phyloP scores from a whole-genome alignment of 2,329 filamentous ascomycete species.

The Arthroderma sp. region DNA sequence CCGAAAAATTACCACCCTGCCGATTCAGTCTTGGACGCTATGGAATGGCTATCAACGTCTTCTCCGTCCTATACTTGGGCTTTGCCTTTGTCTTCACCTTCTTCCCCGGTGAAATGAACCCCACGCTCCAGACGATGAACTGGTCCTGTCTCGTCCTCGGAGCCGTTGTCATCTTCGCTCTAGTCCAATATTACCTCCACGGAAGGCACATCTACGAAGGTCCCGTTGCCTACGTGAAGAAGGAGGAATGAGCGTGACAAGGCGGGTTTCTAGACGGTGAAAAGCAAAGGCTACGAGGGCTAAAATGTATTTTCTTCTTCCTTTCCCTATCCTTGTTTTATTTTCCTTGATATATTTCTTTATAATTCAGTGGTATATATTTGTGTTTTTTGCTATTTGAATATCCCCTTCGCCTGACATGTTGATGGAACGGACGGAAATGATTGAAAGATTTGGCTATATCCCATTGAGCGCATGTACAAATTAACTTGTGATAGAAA shows the following conservation, averaged over 20 bases:
- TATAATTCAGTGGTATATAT: not conserved
- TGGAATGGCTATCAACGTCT: constrained; percentile 22
- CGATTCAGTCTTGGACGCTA: constrained; percentile 16
- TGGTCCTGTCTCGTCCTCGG: constrained; percentile 24
- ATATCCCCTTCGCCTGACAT: too few relatives aligned
- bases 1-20: constrained; percentile 14
- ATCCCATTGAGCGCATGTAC: too few relatives aligned
- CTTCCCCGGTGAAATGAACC: constrained; percentile 21
- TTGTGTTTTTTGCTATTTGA: not conserved
- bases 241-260: constrained; percentile 1
- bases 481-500: too few relatives aligned
- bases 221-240: constrained; percentile 8
- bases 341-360: not conserved
- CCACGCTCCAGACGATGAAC: constrained; percentile 26
- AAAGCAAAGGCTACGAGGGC: not conserved
- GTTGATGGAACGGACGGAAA: too few relatives aligned
- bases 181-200: constrained; percentile 10
- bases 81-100: constrained; percentile 21
- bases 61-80: constrained; percentile 22
- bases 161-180: constrained; percentile 10
- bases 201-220: constrained; percentile 11
- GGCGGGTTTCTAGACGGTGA: too few relatives aligned
- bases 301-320: not conserved
- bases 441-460: too few relatives aligned
- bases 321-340: not conserved